Evolutionary conservation across 164 flowering plant genomes (phyloP).

Genomic region (Protea cynaroides): DNA sequence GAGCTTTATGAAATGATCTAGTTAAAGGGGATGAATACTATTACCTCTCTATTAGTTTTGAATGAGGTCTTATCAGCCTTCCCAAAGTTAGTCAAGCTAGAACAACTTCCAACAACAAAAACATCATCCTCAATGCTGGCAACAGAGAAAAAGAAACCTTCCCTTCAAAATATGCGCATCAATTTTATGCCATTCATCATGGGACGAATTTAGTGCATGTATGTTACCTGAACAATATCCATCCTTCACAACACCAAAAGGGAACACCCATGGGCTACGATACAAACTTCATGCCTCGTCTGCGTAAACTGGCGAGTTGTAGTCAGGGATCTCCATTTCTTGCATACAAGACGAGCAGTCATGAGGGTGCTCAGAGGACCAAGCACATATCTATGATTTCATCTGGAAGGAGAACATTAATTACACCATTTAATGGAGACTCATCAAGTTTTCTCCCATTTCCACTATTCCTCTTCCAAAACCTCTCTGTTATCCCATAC

Average conservation of each 20-base stretch:
- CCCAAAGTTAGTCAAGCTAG: slow-evolving; percentile 78
- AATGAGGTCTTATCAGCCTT: slow-evolving; percentile 72
- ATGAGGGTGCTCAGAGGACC: slow-evolving; percentile 71
- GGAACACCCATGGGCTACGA: slow-evolving; percentile 81
- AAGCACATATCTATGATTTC: slow-evolving; percentile 90
- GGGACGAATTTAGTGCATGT: slow-evolving; percentile 68
- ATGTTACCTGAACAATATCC: slow-evolving; percentile 79
- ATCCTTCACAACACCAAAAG: slow-evolving; percentile 81
- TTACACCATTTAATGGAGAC: slow-evolving; percentile 19
- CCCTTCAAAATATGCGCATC: slow-evolving; percentile 67
- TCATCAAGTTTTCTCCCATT: slow-evolving; percentile 39
- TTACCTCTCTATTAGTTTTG: slow-evolving; percentile 76
- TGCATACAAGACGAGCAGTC: slow-evolving; percentile 92
- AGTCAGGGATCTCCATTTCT: slow-evolving; percentile 74
- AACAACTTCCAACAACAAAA: slow-evolving; percentile 85
- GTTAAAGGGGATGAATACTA: slow-evolving; percentile 66
- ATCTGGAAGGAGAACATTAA: slow-evolving; percentile 70
- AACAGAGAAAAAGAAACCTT: slow-evolving; percentile 78
- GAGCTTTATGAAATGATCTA: slow-evolving; percentile 72
- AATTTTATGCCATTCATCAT: slow-evolving; percentile 66
- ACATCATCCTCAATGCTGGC: slow-evolving; percentile 58
- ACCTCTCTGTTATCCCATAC: slow-evolving; percentile 59
- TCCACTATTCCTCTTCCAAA: slow-evolving; percentile 58
- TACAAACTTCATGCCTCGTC: slow-evolving; percentile 51
- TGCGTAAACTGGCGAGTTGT: slow-evolving; percentile 61